Conservation (phyloP, 768 basidiomycete genomes). For the Leucocoprinus sp. region DNA sequence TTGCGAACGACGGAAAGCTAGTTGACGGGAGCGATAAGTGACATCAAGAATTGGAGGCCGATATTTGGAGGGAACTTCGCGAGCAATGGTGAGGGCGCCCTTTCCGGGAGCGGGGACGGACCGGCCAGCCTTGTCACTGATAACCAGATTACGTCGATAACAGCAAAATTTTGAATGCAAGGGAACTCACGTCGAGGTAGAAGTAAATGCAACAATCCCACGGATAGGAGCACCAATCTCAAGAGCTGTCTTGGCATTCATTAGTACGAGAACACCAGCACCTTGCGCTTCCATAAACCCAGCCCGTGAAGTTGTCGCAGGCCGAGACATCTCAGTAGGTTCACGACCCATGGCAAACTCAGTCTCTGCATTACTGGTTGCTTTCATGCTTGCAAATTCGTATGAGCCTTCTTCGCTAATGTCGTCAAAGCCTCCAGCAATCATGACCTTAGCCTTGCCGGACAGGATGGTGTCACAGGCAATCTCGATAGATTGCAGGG, state of each 20-base stretch:
- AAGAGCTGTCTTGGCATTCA: conserved; percentile 94
- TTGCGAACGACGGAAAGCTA: conserved; percentile 90
- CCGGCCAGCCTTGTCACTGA: conserved; percentile 95
- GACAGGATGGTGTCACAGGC: conserved; percentile 92
- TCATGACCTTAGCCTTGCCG: conserved; percentile 98
- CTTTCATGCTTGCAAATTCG: conserved; percentile 99
- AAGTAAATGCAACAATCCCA: conserved; percentile 90
- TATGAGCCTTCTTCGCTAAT: conserved; percentile 97
- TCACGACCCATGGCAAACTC: conserved; percentile 99
- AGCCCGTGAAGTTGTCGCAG: conserved; percentile 90
- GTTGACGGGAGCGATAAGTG: conserved; percentile 87
- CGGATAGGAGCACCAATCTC: conserved; percentile 92
- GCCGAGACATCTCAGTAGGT: conserved; percentile 97
- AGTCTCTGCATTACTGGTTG: conserved; percentile 92
- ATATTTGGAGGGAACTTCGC: conserved; percentile 74
- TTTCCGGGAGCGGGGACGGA: conserved; percentile 96
- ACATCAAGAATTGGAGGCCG: conserved; percentile 76
- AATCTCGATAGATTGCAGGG: conserved; percentile 95
- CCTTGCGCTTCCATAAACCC: conserved; percentile 98
- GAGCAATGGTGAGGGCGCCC: conserved; percentile 83
- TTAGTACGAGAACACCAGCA: conserved; percentile 93
- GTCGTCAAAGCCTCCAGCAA: conserved; percentile 98
- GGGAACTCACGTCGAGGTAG: conserved; percentile 79
- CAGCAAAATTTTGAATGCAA: background rate
- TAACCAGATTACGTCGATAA: background rate